A percentile compares a stretch with the other conserved stretches of the same genome.
These are phyloP conservation scores for Xylaria venustula DNA, from an alignment of 495 filamentous ascomycete genomes.

Conservation along the genomic window DNA sequence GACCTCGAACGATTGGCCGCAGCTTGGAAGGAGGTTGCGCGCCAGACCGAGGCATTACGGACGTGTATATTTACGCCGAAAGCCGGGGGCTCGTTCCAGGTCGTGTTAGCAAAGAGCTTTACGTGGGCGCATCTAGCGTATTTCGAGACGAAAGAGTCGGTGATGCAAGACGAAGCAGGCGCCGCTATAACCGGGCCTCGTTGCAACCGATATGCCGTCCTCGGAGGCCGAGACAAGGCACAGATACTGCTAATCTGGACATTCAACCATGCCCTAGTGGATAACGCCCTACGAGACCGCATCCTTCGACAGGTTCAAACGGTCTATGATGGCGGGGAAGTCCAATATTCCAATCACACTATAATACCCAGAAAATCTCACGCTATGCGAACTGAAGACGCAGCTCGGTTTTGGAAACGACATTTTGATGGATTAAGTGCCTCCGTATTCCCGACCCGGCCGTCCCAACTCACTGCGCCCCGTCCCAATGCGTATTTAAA, in stretches of 20 bases:
- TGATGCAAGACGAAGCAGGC: background rate
- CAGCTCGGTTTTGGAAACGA: background rate
- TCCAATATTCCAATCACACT: background rate
- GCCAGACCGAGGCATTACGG: constrained; percentile 32
- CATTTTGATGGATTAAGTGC: background rate
- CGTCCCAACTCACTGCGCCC: background rate
- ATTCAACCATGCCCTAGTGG: background rate
- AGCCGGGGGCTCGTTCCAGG: background rate
- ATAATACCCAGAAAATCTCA: background rate
- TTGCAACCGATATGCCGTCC: background rate
- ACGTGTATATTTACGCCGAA: constrained; percentile 16
- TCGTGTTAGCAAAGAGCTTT: background rate
- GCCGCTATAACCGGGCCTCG: background rate
- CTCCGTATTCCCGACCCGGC: background rate
- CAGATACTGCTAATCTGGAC: background rate
- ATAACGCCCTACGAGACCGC: background rate
- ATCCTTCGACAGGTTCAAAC: background rate
- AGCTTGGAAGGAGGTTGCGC: constrained; percentile 36
- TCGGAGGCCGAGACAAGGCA: background rate
- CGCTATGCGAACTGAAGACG: background rate
- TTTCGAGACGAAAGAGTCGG: background rate
- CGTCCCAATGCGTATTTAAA: background rate
- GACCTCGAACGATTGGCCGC: constrained; percentile 33
- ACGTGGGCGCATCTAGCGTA: background rate
- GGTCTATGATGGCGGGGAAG: background rate